Conservation (phyloP, 2,329 filamentous ascomycete genomes). For the Trichocomaceae sp. region DNA sequence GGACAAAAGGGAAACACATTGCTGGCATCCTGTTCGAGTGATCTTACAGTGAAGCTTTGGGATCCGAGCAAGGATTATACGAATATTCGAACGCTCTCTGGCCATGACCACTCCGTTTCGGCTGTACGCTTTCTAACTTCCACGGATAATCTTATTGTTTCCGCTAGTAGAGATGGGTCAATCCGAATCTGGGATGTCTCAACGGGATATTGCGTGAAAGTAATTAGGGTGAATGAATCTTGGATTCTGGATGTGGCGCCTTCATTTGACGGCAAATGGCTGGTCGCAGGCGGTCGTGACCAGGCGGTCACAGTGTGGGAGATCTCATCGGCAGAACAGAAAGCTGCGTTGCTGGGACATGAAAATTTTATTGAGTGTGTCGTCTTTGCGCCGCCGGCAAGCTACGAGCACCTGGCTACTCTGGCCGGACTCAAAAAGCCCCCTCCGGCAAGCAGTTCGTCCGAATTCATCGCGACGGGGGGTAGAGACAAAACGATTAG, state of each 20-base stretch:
- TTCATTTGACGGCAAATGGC: conserved; percentile 72
- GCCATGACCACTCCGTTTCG: conserved; percentile 87
- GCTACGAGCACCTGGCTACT: conserved; percentile 67
- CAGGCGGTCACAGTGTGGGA: conserved; percentile 81
- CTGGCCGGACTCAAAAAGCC: conserved; percentile 79
- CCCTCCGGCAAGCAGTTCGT: conserved; percentile 64
- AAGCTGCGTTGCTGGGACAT: conserved; percentile 74
- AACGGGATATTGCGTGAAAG: conserved; percentile 86
- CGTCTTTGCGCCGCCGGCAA: conserved; percentile 69
- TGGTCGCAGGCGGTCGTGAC: conserved; percentile 77
- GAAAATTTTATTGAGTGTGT: conserved; percentile 84
- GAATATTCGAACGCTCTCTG: conserved; percentile 82
- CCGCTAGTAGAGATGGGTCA: conserved; percentile 76
- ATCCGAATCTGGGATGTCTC: conserved; percentile 87
- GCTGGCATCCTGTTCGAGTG: conserved; percentile 75
- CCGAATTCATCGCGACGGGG: conserved; percentile 85
- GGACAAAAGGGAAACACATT: conserved; percentile 74
- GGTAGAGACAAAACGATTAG: conserved; percentile 85
- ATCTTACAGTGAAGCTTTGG: conserved; percentile 92
- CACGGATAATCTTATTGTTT: conserved; percentile 77
- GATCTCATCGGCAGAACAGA: conserved; percentile 65
- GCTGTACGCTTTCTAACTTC: conserved; percentile 82
- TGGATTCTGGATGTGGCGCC: conserved; percentile 85
- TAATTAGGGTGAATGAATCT: conserved; percentile 71
- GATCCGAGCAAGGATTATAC: conserved; percentile 89